Conservation (phyloP, 176 grass and related monocot species). For the Avena eriantha region DNA sequence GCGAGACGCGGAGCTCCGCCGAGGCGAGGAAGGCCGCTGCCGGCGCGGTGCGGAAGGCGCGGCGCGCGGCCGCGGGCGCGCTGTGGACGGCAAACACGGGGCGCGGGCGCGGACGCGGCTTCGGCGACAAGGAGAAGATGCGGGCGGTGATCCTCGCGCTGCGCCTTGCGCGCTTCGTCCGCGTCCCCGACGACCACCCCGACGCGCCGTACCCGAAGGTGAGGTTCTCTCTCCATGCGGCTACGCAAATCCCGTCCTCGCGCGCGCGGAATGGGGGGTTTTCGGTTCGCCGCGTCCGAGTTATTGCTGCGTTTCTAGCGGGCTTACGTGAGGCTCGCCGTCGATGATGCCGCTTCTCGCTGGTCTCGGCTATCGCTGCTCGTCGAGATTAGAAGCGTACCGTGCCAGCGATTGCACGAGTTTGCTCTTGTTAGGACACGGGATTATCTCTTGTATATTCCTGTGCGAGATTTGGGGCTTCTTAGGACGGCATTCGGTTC, state of each 20-base stretch:
- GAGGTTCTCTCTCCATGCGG: constrained; percentile 4
- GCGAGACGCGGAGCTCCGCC: background rate
- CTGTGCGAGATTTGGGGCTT: constrained; percentile 24
- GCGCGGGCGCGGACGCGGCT: constrained; percentile 20
- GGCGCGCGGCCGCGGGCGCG: constrained; percentile 32
- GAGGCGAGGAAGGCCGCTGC: background rate
- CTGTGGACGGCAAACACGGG: constrained; percentile 2
- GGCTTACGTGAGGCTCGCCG: background rate
- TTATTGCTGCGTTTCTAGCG: background rate
- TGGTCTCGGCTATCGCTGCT: background rate
- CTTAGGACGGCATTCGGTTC: constrained; percentile 10
- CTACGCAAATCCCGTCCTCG: background rate
- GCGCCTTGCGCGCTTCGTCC: background rate
- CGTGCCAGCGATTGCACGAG: constrained; percentile 11
- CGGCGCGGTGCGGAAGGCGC: background rate
- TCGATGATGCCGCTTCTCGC: background rate
- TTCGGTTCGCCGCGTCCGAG: background rate
- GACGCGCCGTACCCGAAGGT: constrained; percentile 30
- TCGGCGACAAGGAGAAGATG: constrained; percentile 1
- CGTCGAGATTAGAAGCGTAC: background rate
- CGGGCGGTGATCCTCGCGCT: constrained; percentile 20
- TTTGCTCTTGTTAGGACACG: background rate
- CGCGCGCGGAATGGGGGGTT: background rate
- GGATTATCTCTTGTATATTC: constrained; percentile 1
- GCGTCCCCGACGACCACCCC: background rate